Conservation (phyloP, 306 rosid species). For the Medicago lupulina region DNA sequence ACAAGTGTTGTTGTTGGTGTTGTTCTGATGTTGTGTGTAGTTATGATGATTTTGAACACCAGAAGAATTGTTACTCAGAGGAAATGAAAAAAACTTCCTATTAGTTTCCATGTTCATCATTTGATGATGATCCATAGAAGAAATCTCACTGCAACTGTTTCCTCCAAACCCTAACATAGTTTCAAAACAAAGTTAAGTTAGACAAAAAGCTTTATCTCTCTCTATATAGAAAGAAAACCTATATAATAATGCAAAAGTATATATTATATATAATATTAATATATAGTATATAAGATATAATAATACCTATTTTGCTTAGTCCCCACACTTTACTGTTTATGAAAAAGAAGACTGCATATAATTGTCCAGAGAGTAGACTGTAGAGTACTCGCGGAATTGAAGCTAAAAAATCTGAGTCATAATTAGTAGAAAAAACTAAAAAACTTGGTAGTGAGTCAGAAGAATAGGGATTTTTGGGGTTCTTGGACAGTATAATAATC, state of each 20-base stretch:
- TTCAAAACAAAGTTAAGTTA: background rate
- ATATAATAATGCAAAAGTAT: background rate
- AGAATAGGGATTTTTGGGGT: conserved; percentile 49
- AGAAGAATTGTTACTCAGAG: conserved; percentile 32
- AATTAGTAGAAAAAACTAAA: background rate
- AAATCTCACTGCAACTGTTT: conserved; percentile 44
- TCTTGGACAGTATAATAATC: conserved; percentile 42
- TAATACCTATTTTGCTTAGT: conserved; percentile 32
- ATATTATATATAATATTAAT: background rate
- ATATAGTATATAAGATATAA: background rate
- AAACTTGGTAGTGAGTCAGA: conserved; percentile 31
- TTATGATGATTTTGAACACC: background rate
- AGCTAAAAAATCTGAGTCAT: conserved; percentile 41
- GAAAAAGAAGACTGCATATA: conserved; percentile 46
- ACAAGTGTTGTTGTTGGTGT: conserved; percentile 33
- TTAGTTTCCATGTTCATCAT: conserved; percentile 47
- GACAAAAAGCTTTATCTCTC: background rate
- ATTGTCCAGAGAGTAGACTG: conserved; percentile 43
- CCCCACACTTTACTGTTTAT: conserved; percentile 41
- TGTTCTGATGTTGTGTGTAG: conserved; percentile 5
- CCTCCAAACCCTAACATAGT: conserved; percentile 60
- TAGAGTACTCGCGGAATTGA: conserved; percentile 57
- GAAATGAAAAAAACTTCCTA: conserved; percentile 52
- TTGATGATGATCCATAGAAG: conserved; percentile 42
- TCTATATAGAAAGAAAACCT: background rate